These are phyloP conservation scores for Dactylellina leptospora DNA, from an alignment of 2,329 filamentous ascomycete species.

Conservation along the genomic window DNA sequence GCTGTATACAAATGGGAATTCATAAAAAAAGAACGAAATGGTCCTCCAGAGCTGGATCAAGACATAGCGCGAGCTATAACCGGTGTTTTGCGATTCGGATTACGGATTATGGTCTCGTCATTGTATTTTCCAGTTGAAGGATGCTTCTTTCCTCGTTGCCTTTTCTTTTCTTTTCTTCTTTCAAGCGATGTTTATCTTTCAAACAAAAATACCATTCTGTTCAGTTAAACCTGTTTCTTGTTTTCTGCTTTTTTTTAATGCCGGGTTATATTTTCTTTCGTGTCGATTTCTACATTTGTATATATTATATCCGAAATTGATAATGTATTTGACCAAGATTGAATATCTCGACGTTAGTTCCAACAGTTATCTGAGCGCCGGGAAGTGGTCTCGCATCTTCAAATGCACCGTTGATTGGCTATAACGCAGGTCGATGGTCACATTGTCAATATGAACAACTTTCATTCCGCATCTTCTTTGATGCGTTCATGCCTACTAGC, in stretches of 20 bases:
- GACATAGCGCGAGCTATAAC: slow-evolving; percentile 46
- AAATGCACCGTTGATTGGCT: too few species aligned
- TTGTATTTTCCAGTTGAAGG: slow-evolving; percentile 4
- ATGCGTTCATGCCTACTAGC: too few species aligned
- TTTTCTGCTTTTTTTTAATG: slow-evolving; percentile 8
- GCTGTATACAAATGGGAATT: slow-evolving; percentile 34
- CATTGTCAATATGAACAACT: too few species aligned
- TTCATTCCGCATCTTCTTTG: too few species aligned
- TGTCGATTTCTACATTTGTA: slow-evolving; percentile 38
- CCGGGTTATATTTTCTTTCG: neutral
- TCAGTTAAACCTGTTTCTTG: too few species aligned
- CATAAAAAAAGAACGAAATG: slow-evolving; percentile 36
- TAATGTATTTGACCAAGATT: slow-evolving; percentile 13
- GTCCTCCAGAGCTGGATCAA: slow-evolving; percentile 17
- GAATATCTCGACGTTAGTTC: neutral
- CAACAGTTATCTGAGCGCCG: too few species aligned
- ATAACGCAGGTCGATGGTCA: too few species aligned
- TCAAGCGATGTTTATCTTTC: too few species aligned
- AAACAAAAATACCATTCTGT: slow-evolving; percentile 49
- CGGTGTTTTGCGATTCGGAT: slow-evolving; percentile 36
- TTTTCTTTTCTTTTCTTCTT: slow-evolving; percentile 9
- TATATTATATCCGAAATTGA: slow-evolving; percentile 33
- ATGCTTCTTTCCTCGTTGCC: slow-evolving; percentile 1
- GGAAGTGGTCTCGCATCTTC: too few species aligned
- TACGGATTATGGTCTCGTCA: slow-evolving; percentile 1